These are phyloP conservation scores for Meredithiella fracta DNA, from an alignment of 2,329 filamentous ascomycete genomes.

Conservation along the genomic window DNA sequence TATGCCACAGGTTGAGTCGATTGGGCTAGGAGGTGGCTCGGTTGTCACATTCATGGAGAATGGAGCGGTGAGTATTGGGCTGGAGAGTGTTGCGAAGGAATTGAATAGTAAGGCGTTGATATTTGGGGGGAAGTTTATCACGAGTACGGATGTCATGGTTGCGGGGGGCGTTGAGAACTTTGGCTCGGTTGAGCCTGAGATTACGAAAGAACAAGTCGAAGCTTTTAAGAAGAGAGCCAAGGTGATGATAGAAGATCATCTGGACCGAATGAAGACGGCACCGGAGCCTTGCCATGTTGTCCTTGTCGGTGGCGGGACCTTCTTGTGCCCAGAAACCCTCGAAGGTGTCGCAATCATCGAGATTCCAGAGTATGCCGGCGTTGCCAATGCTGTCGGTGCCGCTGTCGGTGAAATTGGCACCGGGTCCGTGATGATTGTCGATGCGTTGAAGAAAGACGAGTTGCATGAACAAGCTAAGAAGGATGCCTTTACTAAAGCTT, in stretches of 20 bases:
- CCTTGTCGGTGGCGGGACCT: conserved; percentile 17
- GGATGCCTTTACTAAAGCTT: conserved; percentile 15
- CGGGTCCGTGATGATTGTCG: conserved; percentile 16
- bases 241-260: conserved; percentile 16
- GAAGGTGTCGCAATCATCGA: conserved; percentile 16
- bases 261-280: conserved; percentile 17
- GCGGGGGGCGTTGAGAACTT: conserved; percentile 17
- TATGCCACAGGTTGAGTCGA: conserved; percentile 18
- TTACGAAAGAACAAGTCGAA: conserved; percentile 16
- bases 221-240: conserved; percentile 13
- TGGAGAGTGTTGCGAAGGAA: conserved; percentile 18
- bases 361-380: conserved; percentile 16
- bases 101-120: conserved; percentile 16
- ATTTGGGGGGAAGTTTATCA: conserved; percentile 17
- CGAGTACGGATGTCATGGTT: conserved; percentile 18
- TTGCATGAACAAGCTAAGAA: conserved; percentile 15
- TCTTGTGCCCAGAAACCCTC: conserved; percentile 16
- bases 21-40: conserved; percentile 17
- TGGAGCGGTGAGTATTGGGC: conserved; percentile 18
- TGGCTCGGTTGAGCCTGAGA: conserved; percentile 15
- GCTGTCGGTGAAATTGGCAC: conserved; percentile 17
- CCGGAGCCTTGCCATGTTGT: conserved; percentile 16
- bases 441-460: conserved; percentile 15
- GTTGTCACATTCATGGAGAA: conserved; percentile 11
- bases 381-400: conserved; percentile 18